Percentiles rank a stretch among this genome's conserved stretches.
phyloP scores from a whole-genome alignment of 257 asterid genomes.

The Apocynum venetum region DNA sequence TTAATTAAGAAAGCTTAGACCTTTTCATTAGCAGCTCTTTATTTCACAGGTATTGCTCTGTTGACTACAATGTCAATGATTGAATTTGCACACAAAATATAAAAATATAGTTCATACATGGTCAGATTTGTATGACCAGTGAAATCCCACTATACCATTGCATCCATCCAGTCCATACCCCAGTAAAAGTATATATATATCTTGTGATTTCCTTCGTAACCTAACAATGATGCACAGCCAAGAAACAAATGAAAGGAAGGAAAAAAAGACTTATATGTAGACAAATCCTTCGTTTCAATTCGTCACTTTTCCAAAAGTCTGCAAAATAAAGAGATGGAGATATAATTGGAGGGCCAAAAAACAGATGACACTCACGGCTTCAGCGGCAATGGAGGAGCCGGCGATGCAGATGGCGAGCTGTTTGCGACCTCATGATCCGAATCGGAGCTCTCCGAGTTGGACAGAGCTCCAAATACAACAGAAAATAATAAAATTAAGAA shows the following conservation, averaged over 20 bases:
- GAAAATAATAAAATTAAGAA: slow-evolving; percentile 39
- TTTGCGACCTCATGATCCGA: slow-evolving; percentile 23
- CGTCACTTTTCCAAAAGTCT: neutral
- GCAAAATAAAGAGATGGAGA: neutral
- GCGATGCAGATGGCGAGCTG: slow-evolving; percentile 15
- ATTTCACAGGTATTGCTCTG: neutral
- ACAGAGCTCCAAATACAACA: slow-evolving; percentile 45
- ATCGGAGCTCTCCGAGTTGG: slow-evolving; percentile 34
- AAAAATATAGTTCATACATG: neutral
- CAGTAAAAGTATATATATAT: neutral
- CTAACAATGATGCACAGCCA: neutral
- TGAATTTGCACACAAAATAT: neutral
- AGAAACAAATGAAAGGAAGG: neutral
- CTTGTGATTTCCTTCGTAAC: neutral
- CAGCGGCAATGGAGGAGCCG: slow-evolving; percentile 34
- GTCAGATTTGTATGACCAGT: neutral
- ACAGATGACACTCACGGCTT: slow-evolving; percentile 44
- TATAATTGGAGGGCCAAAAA: neutral
- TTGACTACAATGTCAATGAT: neutral
- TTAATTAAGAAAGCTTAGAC: neutral
- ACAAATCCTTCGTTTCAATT: neutral
- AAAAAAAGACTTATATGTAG: neutral
- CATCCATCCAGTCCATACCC: neutral
- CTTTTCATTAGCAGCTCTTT: neutral
- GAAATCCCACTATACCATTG: neutral